Conservation (phyloP, 257 asterid genomes). For the Gynochthodes officinalis region DNA sequence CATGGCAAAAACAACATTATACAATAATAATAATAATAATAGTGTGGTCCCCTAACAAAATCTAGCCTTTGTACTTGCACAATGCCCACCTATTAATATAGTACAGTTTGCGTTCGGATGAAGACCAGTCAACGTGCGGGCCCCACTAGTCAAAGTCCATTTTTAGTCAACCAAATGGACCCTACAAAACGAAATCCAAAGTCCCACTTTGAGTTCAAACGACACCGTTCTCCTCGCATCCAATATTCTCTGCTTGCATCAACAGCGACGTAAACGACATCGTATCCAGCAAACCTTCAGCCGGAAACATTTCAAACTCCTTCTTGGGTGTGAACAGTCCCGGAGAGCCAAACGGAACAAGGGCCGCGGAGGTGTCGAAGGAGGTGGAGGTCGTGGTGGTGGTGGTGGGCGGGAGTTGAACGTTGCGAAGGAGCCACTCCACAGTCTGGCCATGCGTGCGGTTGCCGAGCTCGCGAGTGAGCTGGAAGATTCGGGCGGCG, state of each 20-base stretch:
- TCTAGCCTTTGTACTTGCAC: not conserved
- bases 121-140: slow-evolving; percentile 4
- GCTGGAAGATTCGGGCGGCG: slow-evolving; percentile 34
- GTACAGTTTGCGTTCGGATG: not conserved
- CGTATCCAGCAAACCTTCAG: slow-evolving; percentile 8
- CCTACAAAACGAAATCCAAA: not conserved
- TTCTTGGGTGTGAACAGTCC: slow-evolving; percentile 4
- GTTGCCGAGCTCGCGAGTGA: slow-evolving; percentile 35
- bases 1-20: not conserved
- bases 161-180: not conserved
- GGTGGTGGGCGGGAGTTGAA: slow-evolving; percentile 9
- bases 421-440: slow-evolving; percentile 31
- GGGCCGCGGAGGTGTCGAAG: not conserved
- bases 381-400: slow-evolving; percentile 1
- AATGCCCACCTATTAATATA: not conserved
- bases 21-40: no score
- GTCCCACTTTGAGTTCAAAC: not conserved
- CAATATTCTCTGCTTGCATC: slow-evolving; percentile 17
- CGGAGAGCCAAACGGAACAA: not conserved
- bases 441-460: slow-evolving; percentile 33
- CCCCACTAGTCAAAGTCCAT: not conserved
- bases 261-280: slow-evolving; percentile 28
- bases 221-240: slow-evolving; percentile 18
- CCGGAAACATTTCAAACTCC: slow-evolving; percentile 12
- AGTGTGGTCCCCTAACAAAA: slow-evolving; percentile 5